Evolutionary conservation across 2,329 filamentous ascomycete genomes (phyloP).

Genomic region (Monosporascus sp.): DNA sequence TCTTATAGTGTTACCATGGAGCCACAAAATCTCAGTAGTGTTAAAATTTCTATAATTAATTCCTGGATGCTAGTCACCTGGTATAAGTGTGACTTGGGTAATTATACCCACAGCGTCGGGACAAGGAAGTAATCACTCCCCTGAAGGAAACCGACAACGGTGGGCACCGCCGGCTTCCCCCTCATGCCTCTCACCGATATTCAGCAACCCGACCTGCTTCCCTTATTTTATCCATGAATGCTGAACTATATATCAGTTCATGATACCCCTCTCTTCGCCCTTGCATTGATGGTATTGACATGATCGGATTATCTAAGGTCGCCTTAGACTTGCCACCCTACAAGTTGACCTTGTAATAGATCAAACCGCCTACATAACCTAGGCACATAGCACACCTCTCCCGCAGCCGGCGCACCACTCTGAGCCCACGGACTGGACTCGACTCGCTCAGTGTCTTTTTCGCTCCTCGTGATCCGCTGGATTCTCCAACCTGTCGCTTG

Average conservation of each 20-base stretch:
- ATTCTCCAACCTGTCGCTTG: background rate
- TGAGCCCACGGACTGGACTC: background rate
- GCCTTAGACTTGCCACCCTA: background rate
- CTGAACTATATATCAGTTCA: too few relatives aligned
- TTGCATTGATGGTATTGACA: too few relatives aligned
- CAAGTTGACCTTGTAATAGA: background rate
- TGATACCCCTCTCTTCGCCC: too few relatives aligned
- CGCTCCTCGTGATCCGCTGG: background rate
- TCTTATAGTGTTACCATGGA: too few relatives aligned
- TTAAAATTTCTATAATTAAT: background rate
- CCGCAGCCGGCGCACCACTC: background rate
- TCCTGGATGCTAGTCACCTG: too few relatives aligned
- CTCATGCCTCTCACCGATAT: background rate
- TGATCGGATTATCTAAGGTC: background rate
- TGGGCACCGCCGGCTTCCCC: background rate
- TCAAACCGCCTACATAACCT: background rate
- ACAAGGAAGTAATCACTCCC: background rate
- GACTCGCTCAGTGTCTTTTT: background rate
- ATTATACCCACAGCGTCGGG: background rate
- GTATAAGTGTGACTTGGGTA: too few relatives aligned
- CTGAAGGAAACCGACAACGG: background rate
- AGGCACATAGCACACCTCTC: background rate
- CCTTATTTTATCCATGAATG: too few relatives aligned
- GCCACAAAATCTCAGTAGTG: too few relatives aligned
- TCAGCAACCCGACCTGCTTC: background rate